Evolutionary conservation across 1,139 yeast species (phyloP).

Genomic region (Yamadazyma trypodendri): DNA sequence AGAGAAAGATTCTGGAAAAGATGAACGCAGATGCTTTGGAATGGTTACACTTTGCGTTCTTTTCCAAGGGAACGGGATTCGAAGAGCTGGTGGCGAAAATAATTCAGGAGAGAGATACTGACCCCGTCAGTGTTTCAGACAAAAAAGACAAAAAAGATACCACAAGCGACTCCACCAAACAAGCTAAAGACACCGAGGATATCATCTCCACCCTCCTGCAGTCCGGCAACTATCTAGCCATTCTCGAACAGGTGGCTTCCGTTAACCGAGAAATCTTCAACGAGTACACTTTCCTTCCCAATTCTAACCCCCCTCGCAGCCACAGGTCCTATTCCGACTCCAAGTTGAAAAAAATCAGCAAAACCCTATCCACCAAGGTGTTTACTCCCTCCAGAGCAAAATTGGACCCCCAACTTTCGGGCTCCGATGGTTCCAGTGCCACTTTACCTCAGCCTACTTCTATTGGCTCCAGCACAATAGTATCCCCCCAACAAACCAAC

Average conservation of each 20-base stretch:
- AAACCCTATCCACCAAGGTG: constrained; percentile 12
- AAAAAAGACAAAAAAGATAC: neutral
- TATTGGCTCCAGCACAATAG: neutral
- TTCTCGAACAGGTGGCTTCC: constrained; percentile 13
- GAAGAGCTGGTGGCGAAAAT: constrained; percentile 23
- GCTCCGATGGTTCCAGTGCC: neutral
- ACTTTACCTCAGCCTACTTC: neutral
- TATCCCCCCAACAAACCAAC: constrained; percentile 6
- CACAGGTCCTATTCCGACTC: constrained; percentile 8
- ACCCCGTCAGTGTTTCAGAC: too few relatives aligned
- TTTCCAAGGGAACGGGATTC: constrained; percentile 36
- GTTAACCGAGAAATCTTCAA: constrained; percentile 10
- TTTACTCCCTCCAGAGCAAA: neutral
- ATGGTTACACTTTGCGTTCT: constrained; percentile 68
- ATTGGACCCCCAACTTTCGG: neutral
- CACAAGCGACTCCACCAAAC: too few relatives aligned
- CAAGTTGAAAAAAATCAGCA: constrained; percentile 14
- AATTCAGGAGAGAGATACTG: constrained; percentile 11
- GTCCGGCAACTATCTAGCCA: constrained; percentile 12
- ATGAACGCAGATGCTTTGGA: constrained; percentile 42
- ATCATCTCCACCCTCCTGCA: constrained; percentile 16
- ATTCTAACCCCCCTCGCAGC: neutral
- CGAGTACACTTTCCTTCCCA: neutral
- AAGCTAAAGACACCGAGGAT: too few relatives aligned
- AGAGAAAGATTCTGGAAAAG: constrained; percentile 1